Base-by-base conservation (phyloP, 2,329 filamentous ascomycete species). In the Fusarium tupiense region DNA sequence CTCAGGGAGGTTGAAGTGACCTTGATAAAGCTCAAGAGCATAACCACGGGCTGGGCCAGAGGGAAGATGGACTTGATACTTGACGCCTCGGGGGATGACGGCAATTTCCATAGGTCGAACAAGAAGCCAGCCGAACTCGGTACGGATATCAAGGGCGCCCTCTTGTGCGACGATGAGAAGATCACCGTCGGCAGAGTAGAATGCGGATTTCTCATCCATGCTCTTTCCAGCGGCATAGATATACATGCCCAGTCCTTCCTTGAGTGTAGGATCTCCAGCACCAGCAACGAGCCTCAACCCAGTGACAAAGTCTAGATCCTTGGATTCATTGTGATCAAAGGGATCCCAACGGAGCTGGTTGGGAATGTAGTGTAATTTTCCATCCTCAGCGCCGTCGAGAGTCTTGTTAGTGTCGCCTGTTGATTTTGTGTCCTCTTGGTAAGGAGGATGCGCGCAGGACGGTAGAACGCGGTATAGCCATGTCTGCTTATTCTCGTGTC, bases 311-410 rank as follows among this genome's bases (percentile, higher is more conserved):
- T 89, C 86, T 11, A 84, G 81, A 11, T 82, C 71, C 29, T 81
- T 83, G 50, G 64, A 73, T 80, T 92, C 87, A 72, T 94, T 91
- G 43, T 95, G 85, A 78, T 95, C 91, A 80, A 95, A 95, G 3
- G 88, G 93, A 76, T 94, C 91, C 94, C 94, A 97, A 69, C 94
- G 90, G 40, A 97, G 86, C 83, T 96, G 94, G 77, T 96, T 96
- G 2, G 94, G 94, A 43, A 84, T 82, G 50, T 81, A 82, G 71
- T 82, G 79, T 35, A 83, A 69, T 33, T 74, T 73, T 46, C 76
- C 71, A 40, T 79, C 74, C 53, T 73, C 67, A 1, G 75, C 62
- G 11, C 66, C 74, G 26, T 67, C 60, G 22, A 79, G 59, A 7
- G 74, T 78, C 61, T 80, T 80, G 33, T 79, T 76, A 20, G 73